Conservation (phyloP, 2,329 filamentous ascomycete genomes). For the Fusarium lateritium region DNA sequence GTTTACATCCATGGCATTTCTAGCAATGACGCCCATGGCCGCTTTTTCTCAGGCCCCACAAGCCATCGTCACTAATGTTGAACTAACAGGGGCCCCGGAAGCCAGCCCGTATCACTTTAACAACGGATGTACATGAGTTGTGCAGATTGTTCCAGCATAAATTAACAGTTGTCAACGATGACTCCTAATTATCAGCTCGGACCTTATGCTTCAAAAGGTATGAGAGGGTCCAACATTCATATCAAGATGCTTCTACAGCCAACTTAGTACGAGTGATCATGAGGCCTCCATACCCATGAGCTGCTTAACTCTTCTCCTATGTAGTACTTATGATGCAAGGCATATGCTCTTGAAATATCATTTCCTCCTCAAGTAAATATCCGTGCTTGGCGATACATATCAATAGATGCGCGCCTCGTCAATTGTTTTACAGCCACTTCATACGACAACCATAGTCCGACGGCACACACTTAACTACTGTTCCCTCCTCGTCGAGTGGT, state of each 20-base stretch:
- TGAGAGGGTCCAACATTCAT: neutral
- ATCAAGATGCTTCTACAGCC: too few relatives aligned
- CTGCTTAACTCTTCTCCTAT: neutral
- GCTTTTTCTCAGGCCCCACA: conserved; percentile 1
- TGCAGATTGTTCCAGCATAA: neutral
- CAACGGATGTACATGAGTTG: neutral
- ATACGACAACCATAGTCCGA: neutral
- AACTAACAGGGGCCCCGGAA: neutral
- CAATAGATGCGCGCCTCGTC: conserved; percentile 4
- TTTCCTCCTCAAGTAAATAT: neutral
- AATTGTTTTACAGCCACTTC: conserved; percentile 25
- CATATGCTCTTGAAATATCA: neutral
- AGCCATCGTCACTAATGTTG: neutral
- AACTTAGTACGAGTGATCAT: too few relatives aligned
- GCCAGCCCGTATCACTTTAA: neutral
- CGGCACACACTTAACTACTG: conserved; percentile 8
- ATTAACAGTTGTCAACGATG: too few relatives aligned
- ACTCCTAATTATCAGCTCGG: neutral
- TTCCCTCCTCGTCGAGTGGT: conserved; percentile 11
- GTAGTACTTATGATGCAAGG: neutral
- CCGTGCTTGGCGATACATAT: neutral
- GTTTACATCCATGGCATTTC: conserved; percentile 8
- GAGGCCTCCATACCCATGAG: neutral
- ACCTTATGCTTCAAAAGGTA: neutral
- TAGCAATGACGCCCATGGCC: conserved; percentile 19